Evolutionary conservation across 768 basidiomycete species (phyloP), one percentile per base, ranked within the genome.

Genomic region (Rhizopogon vinicolor): DNA sequence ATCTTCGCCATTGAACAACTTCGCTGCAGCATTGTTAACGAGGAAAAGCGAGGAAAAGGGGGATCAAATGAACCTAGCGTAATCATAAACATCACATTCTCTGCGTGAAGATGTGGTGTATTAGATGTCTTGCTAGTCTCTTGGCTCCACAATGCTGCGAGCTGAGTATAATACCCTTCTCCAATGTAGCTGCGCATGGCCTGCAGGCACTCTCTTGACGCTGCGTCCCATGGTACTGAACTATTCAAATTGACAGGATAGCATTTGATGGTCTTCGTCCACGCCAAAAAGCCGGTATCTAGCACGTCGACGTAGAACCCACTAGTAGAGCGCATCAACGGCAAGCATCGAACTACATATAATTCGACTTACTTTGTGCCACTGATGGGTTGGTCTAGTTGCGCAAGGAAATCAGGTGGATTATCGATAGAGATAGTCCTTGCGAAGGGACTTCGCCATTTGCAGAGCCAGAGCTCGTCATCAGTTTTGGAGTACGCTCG

Each of bases 221-320:
- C 68, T 3, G 63, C 28, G 42, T 90, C 86, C 83, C 89, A 88
- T 1, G 74, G 62, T 13, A 72, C 66, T 12, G 70, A 58, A n/a
- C 73, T 70, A 5, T 73, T 72, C 6, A 67, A 60, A 2, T 75
- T 68, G 28, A 72, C 65, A 33, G 58, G 65, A 63, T 91, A 92
- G 14, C 77, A 86, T 61, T 85, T 84, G 49, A 91, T 72, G 37
- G 74, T 76, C 58, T 78, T 66, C 22, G 79, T 70, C 91, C 93
- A 94, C 3, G 82, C 72, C 51, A 94, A 68, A 74, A 93, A 94
- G 2, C 93, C 93, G 7, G 87, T 89, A 37, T 75, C 71, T 19
- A 89, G 71, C 64, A 90, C 87, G 71, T 96, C 93, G 18, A 89
- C 73, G 66, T 86, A 91, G 51, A 70, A 67, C 19, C 76, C 73